Percentiles rank a stretch among this genome's conserved stretches.
phyloP scores from a whole-genome alignment of 495 filamentous ascomycete species.

The Peziza echinospora region DNA sequence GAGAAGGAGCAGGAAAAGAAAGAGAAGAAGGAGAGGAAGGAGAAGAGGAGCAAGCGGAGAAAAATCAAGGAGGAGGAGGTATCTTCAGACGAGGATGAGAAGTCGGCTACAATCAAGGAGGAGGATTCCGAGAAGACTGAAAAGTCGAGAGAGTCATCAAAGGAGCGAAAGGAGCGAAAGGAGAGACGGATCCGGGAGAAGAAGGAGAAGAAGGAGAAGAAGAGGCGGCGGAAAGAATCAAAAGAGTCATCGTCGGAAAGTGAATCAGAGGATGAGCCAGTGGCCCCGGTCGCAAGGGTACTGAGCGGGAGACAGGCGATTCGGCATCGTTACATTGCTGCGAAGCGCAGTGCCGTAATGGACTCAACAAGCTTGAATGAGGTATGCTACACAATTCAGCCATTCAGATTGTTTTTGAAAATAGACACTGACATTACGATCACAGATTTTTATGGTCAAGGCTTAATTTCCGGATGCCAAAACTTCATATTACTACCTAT shows the following conservation, averaged over 20 bases:
- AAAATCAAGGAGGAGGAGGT: background rate
- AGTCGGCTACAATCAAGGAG: background rate
- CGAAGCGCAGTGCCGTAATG: slow-evolving; percentile 17
- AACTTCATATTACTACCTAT: too few relatives aligned
- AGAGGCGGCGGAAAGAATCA: slow-evolving; percentile 8
- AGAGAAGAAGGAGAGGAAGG: background rate
- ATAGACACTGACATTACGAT: background rate
- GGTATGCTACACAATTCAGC: too few relatives aligned
- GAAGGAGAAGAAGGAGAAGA: slow-evolving; percentile 5
- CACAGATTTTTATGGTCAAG: slow-evolving; percentile 19
- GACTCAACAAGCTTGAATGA: slow-evolving; percentile 19
- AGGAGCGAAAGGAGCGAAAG: slow-evolving; percentile 8
- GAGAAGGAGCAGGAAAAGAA: background rate
- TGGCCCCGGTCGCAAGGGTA: background rate
- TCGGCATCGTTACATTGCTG: slow-evolving; percentile 16
- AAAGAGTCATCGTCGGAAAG: slow-evolving; percentile 6
- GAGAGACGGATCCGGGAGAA: slow-evolving; percentile 3
- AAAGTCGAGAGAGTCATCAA: background rate
- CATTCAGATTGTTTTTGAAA: background rate
- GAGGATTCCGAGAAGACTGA: slow-evolving; percentile 1
- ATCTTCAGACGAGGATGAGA: background rate
- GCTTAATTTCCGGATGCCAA: slow-evolving; percentile 7
- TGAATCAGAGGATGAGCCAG: slow-evolving; percentile 5
- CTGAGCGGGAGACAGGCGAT: slow-evolving; percentile 15
- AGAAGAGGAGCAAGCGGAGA: slow-evolving; percentile 2